Evolutionary conservation across 2,329 filamentous ascomycete genomes (phyloP).

Genomic region (Xylaria sp.): DNA sequence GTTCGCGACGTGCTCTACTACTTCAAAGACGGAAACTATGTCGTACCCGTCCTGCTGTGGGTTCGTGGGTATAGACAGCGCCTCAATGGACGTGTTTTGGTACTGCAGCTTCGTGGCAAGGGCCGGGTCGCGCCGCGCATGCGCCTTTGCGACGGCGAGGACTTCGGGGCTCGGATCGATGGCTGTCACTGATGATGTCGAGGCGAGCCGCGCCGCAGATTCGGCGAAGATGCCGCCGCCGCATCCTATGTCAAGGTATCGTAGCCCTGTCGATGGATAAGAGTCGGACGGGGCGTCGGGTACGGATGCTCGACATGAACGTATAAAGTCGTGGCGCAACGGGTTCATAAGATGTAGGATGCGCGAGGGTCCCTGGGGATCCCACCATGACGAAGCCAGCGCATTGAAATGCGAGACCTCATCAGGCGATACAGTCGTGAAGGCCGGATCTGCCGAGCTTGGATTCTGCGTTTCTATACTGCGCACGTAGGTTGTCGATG

Average conservation of each 20-base stretch:
- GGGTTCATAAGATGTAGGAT: constrained; percentile 98
- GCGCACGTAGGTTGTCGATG: constrained; percentile 9
- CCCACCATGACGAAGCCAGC: constrained; percentile 96
- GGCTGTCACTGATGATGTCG: constrained; percentile 72
- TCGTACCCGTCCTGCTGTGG: constrained; percentile 68
- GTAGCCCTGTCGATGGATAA: constrained; percentile 56
- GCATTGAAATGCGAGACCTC: constrained; percentile 95
- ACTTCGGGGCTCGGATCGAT: constrained; percentile 82
- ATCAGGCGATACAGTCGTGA: constrained; percentile 82
- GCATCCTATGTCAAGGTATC: constrained; percentile 92
- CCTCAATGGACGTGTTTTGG: constrained; percentile 79
- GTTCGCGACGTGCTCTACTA: constrained; percentile 88
- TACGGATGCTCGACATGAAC: constrained; percentile 71
- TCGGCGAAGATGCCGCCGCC: constrained; percentile 98
- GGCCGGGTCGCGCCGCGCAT: constrained; percentile 78
- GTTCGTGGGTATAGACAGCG: constrained; percentile 58
- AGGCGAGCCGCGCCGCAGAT: constrained; percentile 75
- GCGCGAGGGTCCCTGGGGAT: constrained; percentile 89
- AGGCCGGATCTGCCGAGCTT: constrained; percentile 44
- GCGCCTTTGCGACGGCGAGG: constrained; percentile 76
- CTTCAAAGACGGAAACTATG: constrained; percentile 89
- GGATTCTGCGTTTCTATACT: constrained; percentile 33
- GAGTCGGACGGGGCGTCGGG: constrained; percentile 52
- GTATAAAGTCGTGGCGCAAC: constrained; percentile 91
- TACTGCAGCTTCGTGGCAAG: constrained; percentile 75